Conservation (phyloP, 164 flowering plant genomes). For the Magnolia kwangsiensis region DNA sequence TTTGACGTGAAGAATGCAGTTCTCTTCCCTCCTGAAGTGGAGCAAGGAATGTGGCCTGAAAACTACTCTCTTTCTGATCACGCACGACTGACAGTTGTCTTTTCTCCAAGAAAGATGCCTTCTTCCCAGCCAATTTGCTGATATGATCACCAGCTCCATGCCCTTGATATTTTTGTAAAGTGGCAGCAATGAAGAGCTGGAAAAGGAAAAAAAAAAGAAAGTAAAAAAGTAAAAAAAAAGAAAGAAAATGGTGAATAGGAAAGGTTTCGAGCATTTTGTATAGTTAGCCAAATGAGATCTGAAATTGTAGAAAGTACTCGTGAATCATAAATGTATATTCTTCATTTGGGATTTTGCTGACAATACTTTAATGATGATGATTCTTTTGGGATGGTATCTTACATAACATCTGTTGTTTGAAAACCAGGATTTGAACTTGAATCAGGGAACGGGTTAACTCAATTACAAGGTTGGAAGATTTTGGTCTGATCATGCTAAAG, state of each 20-base stretch:
- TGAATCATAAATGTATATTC: not conserved
- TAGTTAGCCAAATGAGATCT: not conserved
- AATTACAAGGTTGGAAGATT: no score
- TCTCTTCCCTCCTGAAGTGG: constrained; percentile 91
- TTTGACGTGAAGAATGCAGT: constrained; percentile 89
- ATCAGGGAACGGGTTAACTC: no score
- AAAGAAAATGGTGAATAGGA: not conserved
- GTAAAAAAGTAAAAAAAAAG: not conserved
- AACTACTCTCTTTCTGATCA: constrained; percentile 95
- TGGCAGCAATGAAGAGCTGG: not conserved
- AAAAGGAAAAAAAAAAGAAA: not conserved
- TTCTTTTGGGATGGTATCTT: no score
- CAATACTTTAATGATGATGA: no score
- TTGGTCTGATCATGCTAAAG: no score
- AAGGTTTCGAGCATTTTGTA: not conserved
- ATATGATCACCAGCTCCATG: not conserved
- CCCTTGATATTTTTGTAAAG: not conserved
- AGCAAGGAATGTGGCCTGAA: constrained; percentile 95
- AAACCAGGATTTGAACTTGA: no score
- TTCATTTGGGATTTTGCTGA: not conserved
- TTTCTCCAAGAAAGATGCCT: constrained; percentile 84
- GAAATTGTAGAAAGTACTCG: not conserved
- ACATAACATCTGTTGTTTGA: no score
- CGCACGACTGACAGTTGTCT: constrained; percentile 86
- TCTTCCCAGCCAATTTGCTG: constrained; percentile 40